A percentile compares a stretch with the other conserved stretches of the same genome.
These are phyloP conservation scores for Lactifluus subvellereus DNA, from an alignment of 768 basidiomycete species.

Conservation along the genomic window DNA sequence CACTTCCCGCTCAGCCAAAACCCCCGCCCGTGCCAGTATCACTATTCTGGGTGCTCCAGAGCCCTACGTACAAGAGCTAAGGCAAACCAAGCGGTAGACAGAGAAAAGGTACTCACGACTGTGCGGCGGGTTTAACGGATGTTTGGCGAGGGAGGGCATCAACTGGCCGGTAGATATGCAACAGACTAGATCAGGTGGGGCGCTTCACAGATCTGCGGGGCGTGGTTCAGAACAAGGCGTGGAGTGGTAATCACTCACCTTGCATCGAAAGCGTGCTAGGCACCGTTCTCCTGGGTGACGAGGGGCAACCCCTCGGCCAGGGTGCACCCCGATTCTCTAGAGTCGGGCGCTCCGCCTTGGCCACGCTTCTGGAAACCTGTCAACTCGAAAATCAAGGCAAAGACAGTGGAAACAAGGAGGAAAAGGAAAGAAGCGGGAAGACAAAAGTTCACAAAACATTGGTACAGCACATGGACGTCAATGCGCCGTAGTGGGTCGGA, in stretches of 20 bases:
- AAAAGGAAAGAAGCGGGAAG: too few species aligned
- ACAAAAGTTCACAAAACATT: too few species aligned
- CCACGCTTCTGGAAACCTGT: too few species aligned
- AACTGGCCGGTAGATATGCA: neutral
- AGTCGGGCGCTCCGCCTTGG: neutral
- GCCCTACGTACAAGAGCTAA: neutral
- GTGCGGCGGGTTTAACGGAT: neutral
- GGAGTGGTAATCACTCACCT: neutral
- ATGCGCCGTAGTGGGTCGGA: too few species aligned
- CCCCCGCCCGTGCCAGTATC: too few species aligned
- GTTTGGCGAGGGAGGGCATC: too few species aligned
- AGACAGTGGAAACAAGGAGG: too few species aligned
- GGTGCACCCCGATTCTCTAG: neutral
- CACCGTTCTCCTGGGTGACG: neutral
- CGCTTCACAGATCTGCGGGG: too few species aligned
- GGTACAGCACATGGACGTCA: too few species aligned
- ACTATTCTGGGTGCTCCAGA: too few species aligned
- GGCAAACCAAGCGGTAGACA: neutral
- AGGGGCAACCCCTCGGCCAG: neutral
- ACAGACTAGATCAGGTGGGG: too few species aligned
- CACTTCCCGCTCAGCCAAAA: neutral
- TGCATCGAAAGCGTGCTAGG: neutral
- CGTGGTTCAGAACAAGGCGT: neutral
- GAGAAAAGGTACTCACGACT: neutral
- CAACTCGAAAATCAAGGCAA: neutral